Evolutionary conservation across 139 green algal species (phyloP).

Genomic region (Gonium pectorale): DNA sequence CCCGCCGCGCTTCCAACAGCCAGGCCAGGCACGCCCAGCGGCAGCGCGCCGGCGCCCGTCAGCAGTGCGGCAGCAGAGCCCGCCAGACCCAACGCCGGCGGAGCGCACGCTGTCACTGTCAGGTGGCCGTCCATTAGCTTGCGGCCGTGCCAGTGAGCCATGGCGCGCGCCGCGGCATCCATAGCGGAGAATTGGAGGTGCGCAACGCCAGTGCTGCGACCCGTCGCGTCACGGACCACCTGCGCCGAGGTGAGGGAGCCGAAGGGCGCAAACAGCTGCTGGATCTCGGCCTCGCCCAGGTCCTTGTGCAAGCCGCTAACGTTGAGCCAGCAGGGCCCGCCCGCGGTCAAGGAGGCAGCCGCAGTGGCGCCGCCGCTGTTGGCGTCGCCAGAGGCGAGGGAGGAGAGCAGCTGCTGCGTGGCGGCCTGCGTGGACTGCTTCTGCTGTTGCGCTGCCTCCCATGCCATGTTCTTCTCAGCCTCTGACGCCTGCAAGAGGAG

Average conservation of each 20-base stretch:
- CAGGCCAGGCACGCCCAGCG: background rate
- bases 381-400: background rate
- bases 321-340: slow-evolving; percentile 8
- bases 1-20: background rate
- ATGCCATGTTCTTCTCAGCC: slow-evolving; percentile 96
- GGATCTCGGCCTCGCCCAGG: slow-evolving; percentile 75
- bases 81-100: background rate
- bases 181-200: slow-evolving; percentile 60
- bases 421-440: slow-evolving; percentile 59
- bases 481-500: slow-evolving; percentile 72
- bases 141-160: slow-evolving; percentile 11
- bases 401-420: background rate
- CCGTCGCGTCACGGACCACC: slow-evolving; percentile 69
- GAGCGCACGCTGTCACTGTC: background rate
- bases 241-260: slow-evolving; percentile 75
- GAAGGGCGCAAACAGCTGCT: slow-evolving; percentile 65
- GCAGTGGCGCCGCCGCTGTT: background rate
- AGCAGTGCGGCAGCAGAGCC: background rate
- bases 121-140: background rate
- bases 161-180: slow-evolving; percentile 57
- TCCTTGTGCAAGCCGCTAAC: slow-evolving; percentile 55
- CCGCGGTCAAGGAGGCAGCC: background rate
- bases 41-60: background rate
- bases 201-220: slow-evolving; percentile 64
- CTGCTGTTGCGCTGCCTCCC: slow-evolving; percentile 83